phyloP scores from a whole-genome alignment of 2,329 filamentous ascomycete species.

The Cordyceps cateniannulata region DNA sequence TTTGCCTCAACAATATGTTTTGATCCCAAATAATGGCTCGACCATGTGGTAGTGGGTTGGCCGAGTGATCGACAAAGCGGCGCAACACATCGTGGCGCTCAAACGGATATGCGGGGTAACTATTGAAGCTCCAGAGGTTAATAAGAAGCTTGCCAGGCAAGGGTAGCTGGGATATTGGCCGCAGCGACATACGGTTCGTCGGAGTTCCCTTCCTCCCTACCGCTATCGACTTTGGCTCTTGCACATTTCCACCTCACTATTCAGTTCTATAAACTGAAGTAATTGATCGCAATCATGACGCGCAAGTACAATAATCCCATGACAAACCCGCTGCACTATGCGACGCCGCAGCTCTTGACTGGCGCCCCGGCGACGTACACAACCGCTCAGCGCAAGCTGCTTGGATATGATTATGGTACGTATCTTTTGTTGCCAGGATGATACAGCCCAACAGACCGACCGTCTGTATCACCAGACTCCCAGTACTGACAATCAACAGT shows the following conservation, averaged over 20 bases:
- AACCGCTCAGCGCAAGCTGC: constrained; percentile 6
- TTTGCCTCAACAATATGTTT: too few relatives aligned
- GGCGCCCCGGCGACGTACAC: constrained; percentile 3
- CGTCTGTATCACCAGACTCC: too few relatives aligned
- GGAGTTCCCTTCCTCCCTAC: not conserved
- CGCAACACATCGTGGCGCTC: not conserved
- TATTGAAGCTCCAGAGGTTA: not conserved
- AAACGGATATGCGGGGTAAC: constrained; percentile 13
- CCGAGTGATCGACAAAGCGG: not conserved
- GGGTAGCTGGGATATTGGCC: not conserved
- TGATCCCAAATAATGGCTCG: too few relatives aligned
- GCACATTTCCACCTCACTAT: not conserved
- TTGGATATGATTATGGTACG: constrained; percentile 11
- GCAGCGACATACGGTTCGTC: not conserved
- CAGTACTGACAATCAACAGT: constrained; percentile 9
- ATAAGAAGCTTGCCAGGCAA: not conserved
- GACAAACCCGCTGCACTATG: constrained; percentile 14
- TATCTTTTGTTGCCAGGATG: not conserved
- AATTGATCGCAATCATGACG: not conserved
- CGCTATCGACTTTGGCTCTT: not conserved
- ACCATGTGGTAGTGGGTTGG: not conserved
- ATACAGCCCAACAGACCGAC: too few relatives aligned
- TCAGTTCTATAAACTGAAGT: not conserved
- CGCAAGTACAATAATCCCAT: constrained; percentile 13
- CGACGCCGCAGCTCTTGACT: constrained; percentile 8